Evolutionary conservation across 2,329 filamentous ascomycete genomes (phyloP), one percentile per base, ranked within the genome.

Genomic region (Zymoseptoria tritici): DNA sequence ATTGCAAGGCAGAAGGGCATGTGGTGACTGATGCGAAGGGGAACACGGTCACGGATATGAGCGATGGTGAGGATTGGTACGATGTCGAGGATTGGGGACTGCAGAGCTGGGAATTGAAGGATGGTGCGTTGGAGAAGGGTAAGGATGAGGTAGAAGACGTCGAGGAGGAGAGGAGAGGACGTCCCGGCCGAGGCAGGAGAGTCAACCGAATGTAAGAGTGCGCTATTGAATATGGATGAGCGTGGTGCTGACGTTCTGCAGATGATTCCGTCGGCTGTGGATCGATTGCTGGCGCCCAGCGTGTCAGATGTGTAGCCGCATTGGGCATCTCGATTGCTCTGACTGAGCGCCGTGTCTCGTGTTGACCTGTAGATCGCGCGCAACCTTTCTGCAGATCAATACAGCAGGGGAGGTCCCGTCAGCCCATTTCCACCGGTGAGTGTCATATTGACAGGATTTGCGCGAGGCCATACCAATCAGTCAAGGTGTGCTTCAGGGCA

Each of bases 1-100:
- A 88, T 86, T 82, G 86, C 65, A 90, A 91, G 71, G 87, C 90
- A 1, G 90, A 93, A 75, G 89, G 82, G 21, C 90, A 93, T 70
- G 73, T 85, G 16, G 83, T 85, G 55, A 55, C 56, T 3, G 69
- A 70, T 55, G 67, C 66, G 8, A 68, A 67, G 61, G 70, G 69
- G 6, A 69, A 66, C 21, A 60, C 65, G 62, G 64, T 67, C 31
- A 72, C 70, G 26, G 89, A 92, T 72, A 86, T 94, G 86, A 91
- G 88, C 55, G 90, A 95, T 71, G 89, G 89, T 9, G 90, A 95
- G 77, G 90, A 95, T 72, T 95, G 89, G 88, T 92, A 91, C 70
- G 90, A 95, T 73, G 84, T 83, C 69, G 87, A 90, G 57, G 88
- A 90, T 75, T 93, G 89, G 89, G 84, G 83, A 0, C 73, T 94